These are phyloP conservation scores for Pterulicium gracile DNA, from an alignment of 1,284 basidiomycete genomes.

Conservation along the genomic window DNA sequence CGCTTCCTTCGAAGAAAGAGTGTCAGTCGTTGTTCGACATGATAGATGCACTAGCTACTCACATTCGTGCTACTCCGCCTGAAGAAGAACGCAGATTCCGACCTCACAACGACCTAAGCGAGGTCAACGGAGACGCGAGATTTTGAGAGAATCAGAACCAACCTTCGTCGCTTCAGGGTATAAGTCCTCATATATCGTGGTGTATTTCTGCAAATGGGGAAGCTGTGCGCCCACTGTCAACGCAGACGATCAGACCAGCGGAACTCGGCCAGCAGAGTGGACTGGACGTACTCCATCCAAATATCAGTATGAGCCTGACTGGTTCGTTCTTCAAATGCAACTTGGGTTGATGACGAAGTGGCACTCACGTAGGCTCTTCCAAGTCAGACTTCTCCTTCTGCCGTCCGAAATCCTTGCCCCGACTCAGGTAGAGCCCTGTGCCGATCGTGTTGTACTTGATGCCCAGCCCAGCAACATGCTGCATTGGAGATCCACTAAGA, in stretches of 20 bases:
- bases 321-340: too few relatives aligned
- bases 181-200: constrained; percentile 28
- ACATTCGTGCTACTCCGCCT: constrained; percentile 22
- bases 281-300: constrained; percentile 36
- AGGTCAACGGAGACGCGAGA: neutral
- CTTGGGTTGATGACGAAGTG: too few relatives aligned
- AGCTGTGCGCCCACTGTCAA: constrained; percentile 37
- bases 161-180: constrained; percentile 32
- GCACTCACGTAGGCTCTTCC: neutral
- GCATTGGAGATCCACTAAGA: too few relatives aligned
- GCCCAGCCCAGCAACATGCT: too few relatives aligned
- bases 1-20: too few relatives aligned
- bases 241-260: neutral
- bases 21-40: too few relatives aligned
- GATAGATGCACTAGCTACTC: constrained; percentile 9
- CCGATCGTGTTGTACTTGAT: too few relatives aligned
- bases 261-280: constrained; percentile 8
- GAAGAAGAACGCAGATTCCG: constrained; percentile 29
- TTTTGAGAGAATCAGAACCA: neutral
- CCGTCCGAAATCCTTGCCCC: too few relatives aligned
- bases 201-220: constrained; percentile 40
- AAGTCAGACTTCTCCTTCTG: too few relatives aligned
- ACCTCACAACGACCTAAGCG: constrained; percentile 34
- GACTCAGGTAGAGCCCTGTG: too few relatives aligned
- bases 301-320: constrained; percentile 31